Conservation (phyloP, 495 filamentous ascomycete genomes). For the Neurospora sp. region DNA sequence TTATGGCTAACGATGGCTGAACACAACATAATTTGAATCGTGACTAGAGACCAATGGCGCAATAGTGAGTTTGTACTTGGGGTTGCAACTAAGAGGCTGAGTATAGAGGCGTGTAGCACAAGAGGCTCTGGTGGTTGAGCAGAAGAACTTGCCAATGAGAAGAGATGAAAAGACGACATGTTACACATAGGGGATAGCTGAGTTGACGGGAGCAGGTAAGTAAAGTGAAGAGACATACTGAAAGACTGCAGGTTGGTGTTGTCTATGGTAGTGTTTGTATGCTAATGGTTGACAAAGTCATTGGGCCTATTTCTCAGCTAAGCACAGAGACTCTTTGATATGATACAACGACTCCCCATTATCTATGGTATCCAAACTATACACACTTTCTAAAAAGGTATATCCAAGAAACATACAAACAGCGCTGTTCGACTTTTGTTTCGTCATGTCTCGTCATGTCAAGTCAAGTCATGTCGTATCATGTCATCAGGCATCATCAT, state of each 20-base stretch:
- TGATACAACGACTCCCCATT: background rate
- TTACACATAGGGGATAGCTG: background rate
- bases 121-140: background rate
- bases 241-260: too few species aligned
- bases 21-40: background rate
- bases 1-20: too few species aligned
- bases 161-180: background rate
- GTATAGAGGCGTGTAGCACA: background rate
- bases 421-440: background rate
- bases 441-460: background rate
- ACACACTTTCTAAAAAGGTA: background rate
- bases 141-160: background rate
- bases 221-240: too few species aligned
- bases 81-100: background rate
- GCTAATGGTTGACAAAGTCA: too few species aligned
- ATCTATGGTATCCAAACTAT: background rate
- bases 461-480: background rate
- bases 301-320: too few species aligned
- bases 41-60: background rate
- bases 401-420: background rate
- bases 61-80: background rate
- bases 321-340: too few species aligned
- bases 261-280: too few species aligned
- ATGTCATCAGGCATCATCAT: background rate
- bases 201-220: too few species aligned